A percentile compares a stretch with the other conserved stretches of the same genome.
Evolutionary conservation across 306 rosid species (phyloP).

Genomic region (Malus fusca): DNA sequence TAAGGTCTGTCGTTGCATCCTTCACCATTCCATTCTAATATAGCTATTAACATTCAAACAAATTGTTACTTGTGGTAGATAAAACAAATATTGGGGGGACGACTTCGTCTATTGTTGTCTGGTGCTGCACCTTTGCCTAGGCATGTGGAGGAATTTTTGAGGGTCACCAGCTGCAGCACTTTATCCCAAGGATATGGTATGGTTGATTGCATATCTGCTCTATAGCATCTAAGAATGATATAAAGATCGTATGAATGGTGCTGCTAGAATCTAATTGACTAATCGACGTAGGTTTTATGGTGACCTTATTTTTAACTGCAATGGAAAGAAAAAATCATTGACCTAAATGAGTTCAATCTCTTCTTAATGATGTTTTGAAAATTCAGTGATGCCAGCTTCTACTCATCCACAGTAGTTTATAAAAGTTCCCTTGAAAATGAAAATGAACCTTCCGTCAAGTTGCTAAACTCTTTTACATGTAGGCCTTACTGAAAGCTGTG

Average conservation of each 20-base stretch:
- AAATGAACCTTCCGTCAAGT: background rate
- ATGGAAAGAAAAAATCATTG: background rate
- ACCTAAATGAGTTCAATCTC: background rate
- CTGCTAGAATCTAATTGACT: background rate
- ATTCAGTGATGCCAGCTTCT: background rate
- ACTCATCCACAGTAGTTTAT: background rate
- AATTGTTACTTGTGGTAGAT: conserved; percentile 31
- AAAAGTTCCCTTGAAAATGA: background rate
- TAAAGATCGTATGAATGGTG: background rate
- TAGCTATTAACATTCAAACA: background rate
- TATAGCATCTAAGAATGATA: background rate
- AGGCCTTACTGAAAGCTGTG: conserved; percentile 92
- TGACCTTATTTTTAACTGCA: background rate
- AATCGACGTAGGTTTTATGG: background rate
- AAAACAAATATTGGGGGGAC: conserved; percentile 74
- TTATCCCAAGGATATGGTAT: conserved; percentile 89
- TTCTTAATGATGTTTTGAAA: background rate
- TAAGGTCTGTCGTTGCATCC: conserved; percentile 37
- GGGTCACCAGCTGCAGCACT: conserved; percentile 69
- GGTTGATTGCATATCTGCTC: background rate
- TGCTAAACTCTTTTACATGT: background rate
- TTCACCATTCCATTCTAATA: background rate
- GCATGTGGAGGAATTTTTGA: conserved; percentile 80
- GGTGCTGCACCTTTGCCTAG: conserved; percentile 88
- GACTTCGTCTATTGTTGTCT: conserved; percentile 60